phyloP scores from a whole-genome alignment of 306 rosid genomes.

The Dryas drummondii region DNA sequence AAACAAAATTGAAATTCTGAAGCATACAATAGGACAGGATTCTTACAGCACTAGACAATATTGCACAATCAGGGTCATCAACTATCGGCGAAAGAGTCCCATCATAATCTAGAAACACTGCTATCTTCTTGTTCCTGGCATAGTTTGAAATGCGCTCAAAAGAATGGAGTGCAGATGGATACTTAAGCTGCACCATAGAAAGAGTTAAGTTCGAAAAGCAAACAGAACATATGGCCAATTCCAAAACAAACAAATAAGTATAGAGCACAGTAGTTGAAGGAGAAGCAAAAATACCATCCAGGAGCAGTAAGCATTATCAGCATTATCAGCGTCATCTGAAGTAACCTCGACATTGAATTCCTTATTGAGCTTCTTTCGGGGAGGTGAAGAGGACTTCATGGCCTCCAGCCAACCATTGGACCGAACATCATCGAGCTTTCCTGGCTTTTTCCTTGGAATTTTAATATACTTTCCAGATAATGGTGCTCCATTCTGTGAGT shows the following conservation, averaged over 20 bases:
- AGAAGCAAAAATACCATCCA: slow-evolving; percentile 59
- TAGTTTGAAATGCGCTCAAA: slow-evolving; percentile 51
- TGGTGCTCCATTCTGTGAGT: slow-evolving; percentile 63
- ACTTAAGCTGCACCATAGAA: slow-evolving; percentile 45
- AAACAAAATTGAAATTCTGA: background rate
- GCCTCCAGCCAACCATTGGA: slow-evolving; percentile 95
- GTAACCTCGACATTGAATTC: slow-evolving; percentile 46
- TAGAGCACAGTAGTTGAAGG: background rate
- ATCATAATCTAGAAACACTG: slow-evolving; percentile 84
- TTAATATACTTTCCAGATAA: slow-evolving; percentile 46
- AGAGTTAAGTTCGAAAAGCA: background rate
- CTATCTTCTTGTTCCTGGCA: slow-evolving; percentile 70
- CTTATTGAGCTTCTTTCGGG: slow-evolving; percentile 62
- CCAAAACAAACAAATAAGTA: slow-evolving; percentile 6
- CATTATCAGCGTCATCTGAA: slow-evolving; percentile 51
- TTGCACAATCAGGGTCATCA: slow-evolving; percentile 81
- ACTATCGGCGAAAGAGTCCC: slow-evolving; percentile 97
- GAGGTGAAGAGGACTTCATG: slow-evolving; percentile 94
- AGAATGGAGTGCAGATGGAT: slow-evolving; percentile 78
- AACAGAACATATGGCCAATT: background rate
- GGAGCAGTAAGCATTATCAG: slow-evolving; percentile 48
- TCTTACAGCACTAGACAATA: slow-evolving; percentile 74
- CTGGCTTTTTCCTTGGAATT: slow-evolving; percentile 60
- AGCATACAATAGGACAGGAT: background rate
- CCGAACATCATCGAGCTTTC: slow-evolving; percentile 69